Percentiles rank a stretch among this genome's conserved stretches.
Evolutionary conservation across 106 monocot genomes (phyloP).

Genomic region (Dioscorea alata): DNA sequence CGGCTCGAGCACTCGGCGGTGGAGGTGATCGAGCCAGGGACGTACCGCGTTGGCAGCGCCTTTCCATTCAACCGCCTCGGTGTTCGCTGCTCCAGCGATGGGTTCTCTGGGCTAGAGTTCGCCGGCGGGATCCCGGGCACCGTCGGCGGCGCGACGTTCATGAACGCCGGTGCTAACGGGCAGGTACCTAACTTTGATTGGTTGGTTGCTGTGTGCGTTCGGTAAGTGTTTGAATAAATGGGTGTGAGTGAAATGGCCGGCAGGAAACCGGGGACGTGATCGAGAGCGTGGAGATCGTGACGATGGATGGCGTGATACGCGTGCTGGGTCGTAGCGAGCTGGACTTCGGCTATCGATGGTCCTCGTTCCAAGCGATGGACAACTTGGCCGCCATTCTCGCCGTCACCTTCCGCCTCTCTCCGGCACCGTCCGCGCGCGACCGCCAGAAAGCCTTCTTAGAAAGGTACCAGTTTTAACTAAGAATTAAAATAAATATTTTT

Average conservation of each 20-base stretch:
- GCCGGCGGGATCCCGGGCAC: conserved; percentile 25
- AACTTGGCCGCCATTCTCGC: conserved; percentile 27
- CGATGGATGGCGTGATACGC: conserved; percentile 8
- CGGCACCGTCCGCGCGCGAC: background rate
- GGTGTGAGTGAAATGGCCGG: background rate
- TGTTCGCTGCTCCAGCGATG: conserved; percentile 10
- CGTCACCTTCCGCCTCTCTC: conserved; percentile 18
- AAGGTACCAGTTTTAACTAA: conserved; percentile 3
- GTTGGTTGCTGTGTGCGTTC: background rate
- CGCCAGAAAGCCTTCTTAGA: conserved; percentile 13
- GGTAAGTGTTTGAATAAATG: too few species aligned
- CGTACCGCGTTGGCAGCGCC: conserved; percentile 28
- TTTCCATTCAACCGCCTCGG: conserved; percentile 24
- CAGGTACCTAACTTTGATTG: conserved; percentile 5
- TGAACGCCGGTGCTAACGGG: conserved; percentile 28
- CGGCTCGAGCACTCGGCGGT: conserved; percentile 8
- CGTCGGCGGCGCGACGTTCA: conserved; percentile 25
- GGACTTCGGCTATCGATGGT: conserved; percentile 25
- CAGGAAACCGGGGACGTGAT: conserved; percentile 28
- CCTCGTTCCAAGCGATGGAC: conserved; percentile 30
- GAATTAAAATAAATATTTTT: too few species aligned
- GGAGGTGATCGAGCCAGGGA: conserved; percentile 11
- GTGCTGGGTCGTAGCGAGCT: conserved; percentile 5
- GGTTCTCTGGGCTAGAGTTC: conserved; percentile 29
- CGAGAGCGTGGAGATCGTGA: conserved; percentile 25